phyloP scores from a whole-genome alignment of 2,329 filamentous ascomycete genomes.

The Fusarium algeriense region DNA sequence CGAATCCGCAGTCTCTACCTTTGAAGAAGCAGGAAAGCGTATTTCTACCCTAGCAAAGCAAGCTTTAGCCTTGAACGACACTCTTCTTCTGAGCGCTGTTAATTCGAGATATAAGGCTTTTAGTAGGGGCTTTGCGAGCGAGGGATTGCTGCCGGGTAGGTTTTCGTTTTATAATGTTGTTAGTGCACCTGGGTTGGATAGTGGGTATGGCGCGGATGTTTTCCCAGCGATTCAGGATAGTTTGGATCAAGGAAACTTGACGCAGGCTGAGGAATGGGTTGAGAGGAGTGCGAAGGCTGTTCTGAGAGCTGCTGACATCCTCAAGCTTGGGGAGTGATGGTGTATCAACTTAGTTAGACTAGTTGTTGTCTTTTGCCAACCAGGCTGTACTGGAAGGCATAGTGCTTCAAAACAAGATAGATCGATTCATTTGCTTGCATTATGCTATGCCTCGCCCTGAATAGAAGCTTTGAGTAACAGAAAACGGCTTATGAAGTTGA shows the following conservation, averaged over 20 bases:
- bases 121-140: slow-evolving; percentile 29
- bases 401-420: no score
- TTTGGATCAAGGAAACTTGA: slow-evolving; percentile 29
- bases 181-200: slow-evolving; percentile 29
- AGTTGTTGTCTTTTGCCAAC: no score
- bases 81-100: not conserved
- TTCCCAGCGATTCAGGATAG: slow-evolving; percentile 41
- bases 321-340: slow-evolving; percentile 7
- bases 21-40: slow-evolving; percentile 11
- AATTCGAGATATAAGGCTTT: slow-evolving; percentile 25
- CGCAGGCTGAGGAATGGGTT: slow-evolving; percentile 39
- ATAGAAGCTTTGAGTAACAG: no score
- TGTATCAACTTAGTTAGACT: no score
- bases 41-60: slow-evolving; percentile 15
- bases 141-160: slow-evolving; percentile 22
- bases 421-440: not conserved
- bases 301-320: slow-evolving; percentile 30
- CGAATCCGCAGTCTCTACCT: slow-evolving; percentile 8
- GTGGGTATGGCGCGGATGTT: slow-evolving; percentile 37
- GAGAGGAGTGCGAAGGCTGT: slow-evolving; percentile 34
- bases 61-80: slow-evolving; percentile 15
- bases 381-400: no score
- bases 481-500: no score
- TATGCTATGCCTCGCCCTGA: not conserved
- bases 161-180: slow-evolving; percentile 36